Conservation (phyloP, 192 early-diverging fungal species). For the Backusella macrospora region DNA sequence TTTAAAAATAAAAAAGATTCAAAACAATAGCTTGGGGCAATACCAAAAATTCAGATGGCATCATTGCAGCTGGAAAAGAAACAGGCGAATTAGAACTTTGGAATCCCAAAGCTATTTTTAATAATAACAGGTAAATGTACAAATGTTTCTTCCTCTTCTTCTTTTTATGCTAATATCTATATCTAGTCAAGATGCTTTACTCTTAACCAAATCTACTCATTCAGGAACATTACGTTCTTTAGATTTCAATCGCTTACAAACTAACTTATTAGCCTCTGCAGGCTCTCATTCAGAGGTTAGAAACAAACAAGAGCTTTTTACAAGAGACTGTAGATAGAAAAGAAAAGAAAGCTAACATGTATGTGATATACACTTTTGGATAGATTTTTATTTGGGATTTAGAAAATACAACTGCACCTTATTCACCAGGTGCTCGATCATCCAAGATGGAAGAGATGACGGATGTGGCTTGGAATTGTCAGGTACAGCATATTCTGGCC, state of each 20-base stretch:
- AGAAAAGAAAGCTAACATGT: constrained; percentile 48
- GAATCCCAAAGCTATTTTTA: constrained; percentile 77
- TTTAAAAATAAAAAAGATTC: constrained; percentile 60
- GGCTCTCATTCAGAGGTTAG: constrained; percentile 22
- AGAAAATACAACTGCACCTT: constrained; percentile 51
- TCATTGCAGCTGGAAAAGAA: constrained; percentile 94
- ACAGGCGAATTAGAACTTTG: constrained; percentile 92
- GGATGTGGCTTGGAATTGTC: constrained; percentile 79
- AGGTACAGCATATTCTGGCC: constrained; percentile 90
- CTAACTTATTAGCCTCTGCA: constrained; percentile 86
- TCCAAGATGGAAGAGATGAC: constrained; percentile 57
- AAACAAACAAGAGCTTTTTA: no score
- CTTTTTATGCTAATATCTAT: background rate
- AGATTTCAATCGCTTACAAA: constrained; percentile 71
- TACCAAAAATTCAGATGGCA: constrained; percentile 55
- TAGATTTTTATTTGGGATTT: constrained; percentile 93
- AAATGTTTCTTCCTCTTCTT: no score
- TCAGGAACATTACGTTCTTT: constrained; percentile 87
- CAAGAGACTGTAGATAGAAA: no score
- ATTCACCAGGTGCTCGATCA: background rate
- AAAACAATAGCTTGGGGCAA: constrained; percentile 86
- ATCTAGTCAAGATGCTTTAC: background rate
- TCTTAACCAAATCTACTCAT: constrained; percentile 64
- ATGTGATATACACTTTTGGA: no score
- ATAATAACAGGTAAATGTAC: constrained; percentile 44